Base-by-base conservation (phyloP, 202 grass and related monocot genomes). In the Brachypodium distachyon region DNA sequence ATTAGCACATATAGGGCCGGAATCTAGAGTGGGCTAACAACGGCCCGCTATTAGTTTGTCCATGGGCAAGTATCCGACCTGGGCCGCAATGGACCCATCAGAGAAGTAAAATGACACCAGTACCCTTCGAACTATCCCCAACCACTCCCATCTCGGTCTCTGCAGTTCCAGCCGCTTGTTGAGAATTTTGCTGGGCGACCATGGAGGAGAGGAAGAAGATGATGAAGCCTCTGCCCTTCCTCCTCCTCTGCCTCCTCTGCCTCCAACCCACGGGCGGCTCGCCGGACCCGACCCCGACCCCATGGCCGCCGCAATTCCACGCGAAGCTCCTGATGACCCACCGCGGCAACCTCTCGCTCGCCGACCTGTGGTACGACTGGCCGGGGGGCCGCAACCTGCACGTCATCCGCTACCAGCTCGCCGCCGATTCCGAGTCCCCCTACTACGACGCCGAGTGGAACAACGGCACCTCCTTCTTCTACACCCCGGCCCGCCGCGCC, bases 311-410 rank as follows among this genome's bases (percentile, higher is more conserved):
- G 43, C 90, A 87, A 28, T 97, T 97, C 80, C 93, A 97, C 70
- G 82, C 90, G 1, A 47, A 40, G 39, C 81, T 97, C 13, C 38
- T 89, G 10, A 75, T 85, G 82, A 77, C 86, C 67, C 70, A 42
- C 82, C 50, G 43, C 28, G 86, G 83, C 51, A 65, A 76, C 38
- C 52, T 97, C 11, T 82, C 82, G 0, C 9, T 85, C 16, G 47
- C 74, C 1, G 90, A 93, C 50, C 93, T 97, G 43, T 97, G 87
- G 90, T 97, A 97, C 77, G 90, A 97, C 67, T 93, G 87, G 87
- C 85, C 87, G 12, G 49, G 61, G 1, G 90, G 87, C 18, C 87
- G 87, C 13, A 97, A 93, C 70, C 83, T 97, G 46, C 89, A 93
- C 85, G 48, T 90, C 37, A 93, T 73, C 72, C 74, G 83, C 13